Conservation (phyloP, 1,139 yeast species). For the Geotrichum cucujoidarum region DNA sequence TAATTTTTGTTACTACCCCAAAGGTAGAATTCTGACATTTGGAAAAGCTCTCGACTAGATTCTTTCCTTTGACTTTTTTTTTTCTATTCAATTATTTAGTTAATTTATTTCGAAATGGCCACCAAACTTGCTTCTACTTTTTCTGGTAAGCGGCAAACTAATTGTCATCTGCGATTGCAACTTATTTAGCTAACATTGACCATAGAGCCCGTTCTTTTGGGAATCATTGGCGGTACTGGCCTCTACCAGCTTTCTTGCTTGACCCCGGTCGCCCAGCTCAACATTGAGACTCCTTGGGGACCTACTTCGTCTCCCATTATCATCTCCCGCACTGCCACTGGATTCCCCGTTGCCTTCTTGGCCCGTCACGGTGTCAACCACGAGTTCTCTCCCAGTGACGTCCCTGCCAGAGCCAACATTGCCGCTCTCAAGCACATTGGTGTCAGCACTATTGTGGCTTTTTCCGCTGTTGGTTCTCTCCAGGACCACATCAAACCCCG, state of each 20-base stretch:
- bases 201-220: conserved; percentile 62
- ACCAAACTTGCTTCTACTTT: conserved; percentile 15
- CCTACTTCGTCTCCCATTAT: conserved; percentile 92
- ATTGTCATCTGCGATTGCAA: no score
- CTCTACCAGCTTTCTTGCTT: conserved; percentile 78
- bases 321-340: conserved; percentile 65
- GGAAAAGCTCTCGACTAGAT: background rate
- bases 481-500: conserved; percentile 86
- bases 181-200: conserved; percentile 10
- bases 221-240: conserved; percentile 98
- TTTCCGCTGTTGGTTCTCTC: conserved; percentile 93
- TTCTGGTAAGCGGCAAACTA: conserved; percentile 12
- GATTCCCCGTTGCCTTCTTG: conserved; percentile 86
- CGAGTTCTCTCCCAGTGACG: conserved; percentile 83
- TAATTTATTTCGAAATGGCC: conserved; percentile 9
- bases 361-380: conserved; percentile 94
- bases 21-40: no score
- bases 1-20: no score
- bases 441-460: conserved; percentile 83
- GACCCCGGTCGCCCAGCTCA: conserved; percentile 77
- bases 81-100: background rate
- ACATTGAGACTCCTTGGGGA: conserved; percentile 94
- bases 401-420: conserved; percentile 89
- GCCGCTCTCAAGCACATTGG: conserved; percentile 89
- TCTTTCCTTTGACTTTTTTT: background rate